A percentile compares a stretch with the other conserved stretches of the same genome.
These are phyloP conservation scores for Strigomonas culicis DNA, from an alignment of 208 protist species.

Conservation along the genomic window DNA sequence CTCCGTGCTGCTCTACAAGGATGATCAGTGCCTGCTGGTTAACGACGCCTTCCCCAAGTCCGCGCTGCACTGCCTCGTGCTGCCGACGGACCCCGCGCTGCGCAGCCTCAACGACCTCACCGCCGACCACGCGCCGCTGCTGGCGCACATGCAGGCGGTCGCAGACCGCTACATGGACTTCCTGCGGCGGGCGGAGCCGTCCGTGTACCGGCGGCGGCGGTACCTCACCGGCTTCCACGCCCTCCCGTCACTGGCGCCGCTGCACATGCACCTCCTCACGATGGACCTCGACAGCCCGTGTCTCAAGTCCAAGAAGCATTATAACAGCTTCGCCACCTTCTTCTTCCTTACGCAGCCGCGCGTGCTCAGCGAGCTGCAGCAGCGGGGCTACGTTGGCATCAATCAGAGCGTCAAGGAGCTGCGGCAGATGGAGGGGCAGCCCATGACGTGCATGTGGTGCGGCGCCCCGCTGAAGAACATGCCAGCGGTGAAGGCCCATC, in stretches of 20 bases:
- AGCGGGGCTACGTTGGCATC: slow-evolving; percentile 57
- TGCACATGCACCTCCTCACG: slow-evolving; percentile 85
- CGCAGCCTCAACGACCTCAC: slow-evolving; percentile 59
- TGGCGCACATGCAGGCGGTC: slow-evolving; percentile 52
- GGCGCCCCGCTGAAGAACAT: slow-evolving; percentile 46
- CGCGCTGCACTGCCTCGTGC: slow-evolving; percentile 73
- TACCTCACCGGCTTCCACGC: slow-evolving; percentile 85
- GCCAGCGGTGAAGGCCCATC: slow-evolving; percentile 56
- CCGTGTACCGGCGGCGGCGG: slow-evolving; percentile 21
- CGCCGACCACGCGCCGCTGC: slow-evolving; percentile 38
- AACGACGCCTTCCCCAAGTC: slow-evolving; percentile 89
- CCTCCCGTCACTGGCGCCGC: slow-evolving; percentile 76
- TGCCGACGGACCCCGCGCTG: slow-evolving; percentile 68
- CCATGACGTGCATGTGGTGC: slow-evolving; percentile 83
- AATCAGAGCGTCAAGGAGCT: slow-evolving; percentile 59
- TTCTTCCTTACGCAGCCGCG: slow-evolving; percentile 75
- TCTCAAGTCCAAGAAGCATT: slow-evolving; percentile 85
- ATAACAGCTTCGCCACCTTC: slow-evolving; percentile 88
- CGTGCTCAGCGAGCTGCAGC: slow-evolving; percentile 61
- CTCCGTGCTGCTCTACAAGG: slow-evolving; percentile 70
- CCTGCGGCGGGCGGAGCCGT: slow-evolving; percentile 18
- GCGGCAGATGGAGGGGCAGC: slow-evolving; percentile 60
- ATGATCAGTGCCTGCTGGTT: slow-evolving; percentile 65
- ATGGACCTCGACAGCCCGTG: slow-evolving; percentile 77
- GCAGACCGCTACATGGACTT: slow-evolving; percentile 55